Evolutionary conservation across 148 eudicot species (phyloP).

Genomic region (Amaranthus hypochondriacus): DNA sequence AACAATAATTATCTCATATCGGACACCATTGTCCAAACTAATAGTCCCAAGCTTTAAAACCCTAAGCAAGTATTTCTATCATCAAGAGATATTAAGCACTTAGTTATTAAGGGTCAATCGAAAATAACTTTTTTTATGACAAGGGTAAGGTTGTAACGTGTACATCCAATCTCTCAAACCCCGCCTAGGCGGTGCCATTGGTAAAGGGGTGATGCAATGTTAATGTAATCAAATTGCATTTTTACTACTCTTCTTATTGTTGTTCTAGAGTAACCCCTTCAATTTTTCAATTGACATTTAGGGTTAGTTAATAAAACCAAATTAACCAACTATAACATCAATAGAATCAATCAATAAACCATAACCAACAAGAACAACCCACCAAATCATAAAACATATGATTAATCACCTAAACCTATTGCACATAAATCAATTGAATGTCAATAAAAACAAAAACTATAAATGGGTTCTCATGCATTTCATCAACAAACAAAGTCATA

Average conservation of each 20-base stretch:
- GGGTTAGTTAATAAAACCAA: neutral
- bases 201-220: no score
- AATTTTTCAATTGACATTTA: no score
- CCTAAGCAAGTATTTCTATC: neutral
- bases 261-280: neutral
- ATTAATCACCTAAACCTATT: neutral
- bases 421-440: neutral
- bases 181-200: no score
- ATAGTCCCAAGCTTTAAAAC: neutral
- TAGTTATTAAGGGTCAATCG: no score
- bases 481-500: neutral
- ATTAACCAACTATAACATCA: neutral
- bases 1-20: neutral
- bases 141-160: no score
- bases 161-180: no score
- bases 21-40: neutral
- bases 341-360: neutral
- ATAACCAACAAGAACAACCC: neutral
- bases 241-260: neutral
- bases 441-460: neutral
- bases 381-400: neutral
- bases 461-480: slow-evolving; percentile 7
- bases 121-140: no score
- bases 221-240: no score
- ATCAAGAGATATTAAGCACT: neutral